Evolutionary conservation across 495 filamentous ascomycete species (phyloP), one percentile per base, ranked within the genome.

Genomic region (Talaromyces thailandensis): DNA sequence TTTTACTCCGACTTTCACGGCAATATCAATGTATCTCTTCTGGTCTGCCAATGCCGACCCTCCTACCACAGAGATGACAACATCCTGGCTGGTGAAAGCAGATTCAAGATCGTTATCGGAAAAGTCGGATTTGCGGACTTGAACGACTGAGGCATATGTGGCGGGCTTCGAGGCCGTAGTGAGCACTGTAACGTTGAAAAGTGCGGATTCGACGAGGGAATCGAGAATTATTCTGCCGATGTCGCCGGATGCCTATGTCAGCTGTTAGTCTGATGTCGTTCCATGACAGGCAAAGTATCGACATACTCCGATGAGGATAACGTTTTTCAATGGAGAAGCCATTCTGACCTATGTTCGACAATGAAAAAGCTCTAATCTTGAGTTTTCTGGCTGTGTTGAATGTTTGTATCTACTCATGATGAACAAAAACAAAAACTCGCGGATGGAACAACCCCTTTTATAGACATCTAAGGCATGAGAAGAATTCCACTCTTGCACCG

Each of bases 161-260:
- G 74, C 68, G 18, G 53, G 69, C 32, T 73, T 78, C 14, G 64
- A 68, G 55, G 65, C 58, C 58, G 79, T 79, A 25, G 75, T 71
- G 53, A 83, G 68, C 25, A 77, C 69, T 32, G 76, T 77, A 67
- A 91, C 81, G 67, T 79, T 79, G 78, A 93, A 92, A 58, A 81
- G 14, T 9, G 51, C 28, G 14, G 65, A 63, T 2, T 50, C 62
- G 6, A 71, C 31, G 18, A 81, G 67, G 45, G 67, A 70, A 25
- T 64, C 60, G 61, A 79, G 69, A 55, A 80, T 70, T 52, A 70
- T 64, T n/a, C 67, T 67, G 37, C 80, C 74, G 50, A 79, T 66
- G 55, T 70, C 74, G 28, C 73, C 76, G 48, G 63, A 68, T 45
- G 73, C 72, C 75, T 77, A 21, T 14, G 9, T 23, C 29, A 58